Base-by-base conservation (phyloP, 139 green algal genomes). In the Chlamydomonas sp. region DNA sequence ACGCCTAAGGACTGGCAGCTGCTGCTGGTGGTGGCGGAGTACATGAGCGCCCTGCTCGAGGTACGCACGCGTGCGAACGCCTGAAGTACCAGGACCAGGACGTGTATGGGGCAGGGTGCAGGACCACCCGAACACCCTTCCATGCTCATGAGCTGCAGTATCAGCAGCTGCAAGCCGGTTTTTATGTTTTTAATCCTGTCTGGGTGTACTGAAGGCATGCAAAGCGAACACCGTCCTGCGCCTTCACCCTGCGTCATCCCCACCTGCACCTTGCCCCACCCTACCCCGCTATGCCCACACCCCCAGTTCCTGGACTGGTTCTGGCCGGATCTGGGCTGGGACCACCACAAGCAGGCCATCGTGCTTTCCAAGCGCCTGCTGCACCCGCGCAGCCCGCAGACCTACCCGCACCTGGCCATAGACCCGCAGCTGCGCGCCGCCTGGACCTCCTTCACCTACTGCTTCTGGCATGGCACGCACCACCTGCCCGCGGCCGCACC, bases 271-370 rank as follows among this genome's bases (percentile, higher is more conserved):
- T 31, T 49, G 15, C 16, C 69, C 14, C 5, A 49, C 15, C 69
- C 12, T 31, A 57, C 10, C 69, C n/a, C 58, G 58, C 31, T 49
- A 49, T 49, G 31, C 31, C 31, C 31, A 49, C 31, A 49, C 31
- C 63, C 49, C 5, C 66, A 84, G 79, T 86, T 86, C 72, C 82
- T 86, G 31, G 82, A 86, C 62, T 86, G 82, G 82, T 86, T 86
- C 72, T 86, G 82, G 82, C 82, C 82, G 6, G 82, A 86, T 5
- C 61, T 86, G 60, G 20, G 71, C 61, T 86, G 82, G 82, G 82
- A 86, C 71, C 82, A 86, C 67, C 82, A 86, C 82, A 79, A 80
- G 71, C 82, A 86, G 82, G 82, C 82, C 20, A 86, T 86, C 71
- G 71, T 86, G 60, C 82, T 86, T 1, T 86, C 82, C n/a, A 86